Evolutionary conservation across 177 flowering plant genomes (phyloP).

Genomic region (Vitis hybrid): DNA sequence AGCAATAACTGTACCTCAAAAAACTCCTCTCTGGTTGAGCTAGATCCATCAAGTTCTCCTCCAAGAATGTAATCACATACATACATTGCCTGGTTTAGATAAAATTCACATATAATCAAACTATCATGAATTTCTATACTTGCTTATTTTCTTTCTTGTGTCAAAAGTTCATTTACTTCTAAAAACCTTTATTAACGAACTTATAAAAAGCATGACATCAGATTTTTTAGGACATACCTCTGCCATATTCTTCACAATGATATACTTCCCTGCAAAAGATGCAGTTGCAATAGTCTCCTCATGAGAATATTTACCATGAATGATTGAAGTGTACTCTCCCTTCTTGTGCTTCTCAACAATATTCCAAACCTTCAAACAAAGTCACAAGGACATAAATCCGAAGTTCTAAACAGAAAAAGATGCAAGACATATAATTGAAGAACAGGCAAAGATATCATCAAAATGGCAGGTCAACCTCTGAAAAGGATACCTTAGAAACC

Average conservation of each 20-base stretch:
- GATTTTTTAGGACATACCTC: constrained; percentile 51
- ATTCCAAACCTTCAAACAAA: constrained; percentile 74
- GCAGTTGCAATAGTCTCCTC: constrained; percentile 97
- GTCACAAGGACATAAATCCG: not conserved
- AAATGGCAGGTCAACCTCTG: not conserved
- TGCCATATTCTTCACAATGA: constrained; percentile 81
- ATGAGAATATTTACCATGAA: constrained; percentile 93
- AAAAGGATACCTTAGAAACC: constrained; percentile 79
- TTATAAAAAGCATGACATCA: not conserved
- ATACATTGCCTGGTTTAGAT: constrained; percentile 66
- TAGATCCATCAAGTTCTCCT: constrained; percentile 91
- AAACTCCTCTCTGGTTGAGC: constrained; percentile 85
- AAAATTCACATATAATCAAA: not conserved
- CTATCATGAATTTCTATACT: not conserved
- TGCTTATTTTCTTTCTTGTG: not conserved
- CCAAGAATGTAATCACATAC: constrained; percentile 95
- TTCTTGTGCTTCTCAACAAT: constrained; percentile 95
- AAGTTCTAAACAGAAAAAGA: not conserved
- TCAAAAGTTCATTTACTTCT: not conserved
- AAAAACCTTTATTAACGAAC: not conserved
- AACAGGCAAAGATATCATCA: not conserved
- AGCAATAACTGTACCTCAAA: constrained; percentile 50
- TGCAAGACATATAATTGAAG: not conserved
- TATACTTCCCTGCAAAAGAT: constrained; percentile 87
- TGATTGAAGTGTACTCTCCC: constrained; percentile 88